Conservation (phyloP, 371 early-diverging fungal genomes). For the Umbelopsis sp. region DNA sequence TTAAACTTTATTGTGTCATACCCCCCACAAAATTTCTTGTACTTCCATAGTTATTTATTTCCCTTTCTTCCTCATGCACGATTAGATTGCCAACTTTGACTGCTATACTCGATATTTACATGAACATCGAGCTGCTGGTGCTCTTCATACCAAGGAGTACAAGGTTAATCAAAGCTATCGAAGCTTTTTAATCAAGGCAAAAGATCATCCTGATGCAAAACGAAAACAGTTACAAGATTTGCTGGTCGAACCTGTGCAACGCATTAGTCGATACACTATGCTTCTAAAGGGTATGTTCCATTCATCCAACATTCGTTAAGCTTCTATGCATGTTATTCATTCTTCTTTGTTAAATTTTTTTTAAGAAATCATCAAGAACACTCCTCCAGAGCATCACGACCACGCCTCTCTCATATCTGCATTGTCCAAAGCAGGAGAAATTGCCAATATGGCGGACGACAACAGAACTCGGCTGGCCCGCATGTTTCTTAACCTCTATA, state of each 20-base stretch:
- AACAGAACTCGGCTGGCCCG: conserved; percentile 45
- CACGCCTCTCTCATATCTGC: conserved; percentile 36
- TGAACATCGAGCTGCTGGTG: conserved; percentile 39
- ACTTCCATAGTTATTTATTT: neutral
- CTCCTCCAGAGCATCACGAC: conserved; percentile 40
- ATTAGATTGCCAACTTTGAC: conserved; percentile 42
- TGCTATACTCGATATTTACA: conserved; percentile 51
- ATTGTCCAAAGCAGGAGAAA: conserved; percentile 35
- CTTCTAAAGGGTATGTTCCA: conserved; percentile 23
- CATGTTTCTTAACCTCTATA: conserved; percentile 41
- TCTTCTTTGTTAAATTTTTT: neutral
- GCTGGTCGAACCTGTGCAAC: conserved; percentile 32
- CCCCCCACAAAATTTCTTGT: neutral
- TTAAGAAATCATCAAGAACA: conserved; percentile 40
- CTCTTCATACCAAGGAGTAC: conserved; percentile 38
- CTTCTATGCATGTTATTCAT: neutral
- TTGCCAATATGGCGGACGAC: conserved; percentile 51
- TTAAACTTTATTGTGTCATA: neutral
- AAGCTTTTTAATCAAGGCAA: conserved; percentile 34
- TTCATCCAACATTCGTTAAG: neutral
- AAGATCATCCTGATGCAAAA: conserved; percentile 40
- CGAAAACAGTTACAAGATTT: conserved; percentile 36
- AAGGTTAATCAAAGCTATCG: conserved; percentile 40
- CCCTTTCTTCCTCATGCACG: conserved; percentile 11
- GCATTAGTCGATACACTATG: conserved; percentile 29